These are phyloP conservation scores for Dothistroma septosporum DNA, from an alignment of 2,329 filamentous ascomycete genomes.

Conservation along the genomic window DNA sequence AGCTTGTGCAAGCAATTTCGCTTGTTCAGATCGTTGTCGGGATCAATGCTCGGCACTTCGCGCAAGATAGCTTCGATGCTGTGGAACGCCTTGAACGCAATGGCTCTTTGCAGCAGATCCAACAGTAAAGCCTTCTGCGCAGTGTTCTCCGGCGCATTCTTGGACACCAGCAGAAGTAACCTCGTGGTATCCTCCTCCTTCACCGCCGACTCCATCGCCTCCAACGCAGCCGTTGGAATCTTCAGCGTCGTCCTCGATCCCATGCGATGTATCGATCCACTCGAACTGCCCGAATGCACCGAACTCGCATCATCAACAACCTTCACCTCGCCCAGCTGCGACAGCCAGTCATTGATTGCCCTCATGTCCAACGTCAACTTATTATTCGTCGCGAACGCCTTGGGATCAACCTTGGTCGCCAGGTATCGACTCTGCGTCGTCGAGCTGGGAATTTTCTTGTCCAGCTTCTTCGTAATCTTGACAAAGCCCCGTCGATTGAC, in stretches of 20 bases:
- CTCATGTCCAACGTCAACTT: conserved; percentile 57
- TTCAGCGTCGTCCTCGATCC: conserved; percentile 72
- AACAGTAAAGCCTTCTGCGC: conserved; percentile 66
- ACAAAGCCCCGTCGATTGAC: conserved; percentile 92
- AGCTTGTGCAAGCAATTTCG: conserved; percentile 90
- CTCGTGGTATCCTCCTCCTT: conserved; percentile 60
- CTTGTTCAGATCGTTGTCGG: conserved; percentile 87
- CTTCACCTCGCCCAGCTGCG: conserved; percentile 72
- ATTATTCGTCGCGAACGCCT: conserved; percentile 76
- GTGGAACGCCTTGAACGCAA: conserved; percentile 63
- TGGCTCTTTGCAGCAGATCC: conserved; percentile 73
- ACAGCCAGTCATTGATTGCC: conserved; percentile 86
- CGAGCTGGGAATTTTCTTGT: conserved; percentile 81
- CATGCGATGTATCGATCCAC: conserved; percentile 67
- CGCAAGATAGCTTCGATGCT: conserved; percentile 69
- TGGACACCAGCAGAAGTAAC: conserved; percentile 46
- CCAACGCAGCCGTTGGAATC: conserved; percentile 63
- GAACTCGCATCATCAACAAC: conserved; percentile 68
- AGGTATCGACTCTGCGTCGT: conserved; percentile 77
- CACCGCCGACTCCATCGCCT: conserved; percentile 68
- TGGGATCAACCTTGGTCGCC: conserved; percentile 82
- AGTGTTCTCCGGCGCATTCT: conserved; percentile 36
- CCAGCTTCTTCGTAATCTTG: conserved; percentile 98
- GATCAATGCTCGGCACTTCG: conserved; percentile 68
- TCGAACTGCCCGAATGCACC: conserved; percentile 53